phyloP scores from a whole-genome alignment of 2,329 filamentous ascomycete genomes.

The Ceratocystis papillata region DNA sequence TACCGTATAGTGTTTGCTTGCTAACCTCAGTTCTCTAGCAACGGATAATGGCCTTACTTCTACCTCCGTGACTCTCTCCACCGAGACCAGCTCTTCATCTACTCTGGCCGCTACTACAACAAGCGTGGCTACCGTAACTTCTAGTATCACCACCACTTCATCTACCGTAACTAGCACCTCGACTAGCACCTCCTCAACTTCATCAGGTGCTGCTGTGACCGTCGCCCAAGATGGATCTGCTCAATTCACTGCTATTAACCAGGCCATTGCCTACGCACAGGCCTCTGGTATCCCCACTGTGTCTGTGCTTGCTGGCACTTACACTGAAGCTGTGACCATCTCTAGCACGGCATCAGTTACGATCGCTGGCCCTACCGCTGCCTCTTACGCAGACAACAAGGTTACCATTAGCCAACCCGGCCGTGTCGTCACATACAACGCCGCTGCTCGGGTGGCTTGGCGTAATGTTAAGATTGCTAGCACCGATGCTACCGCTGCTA shows the following conservation, averaged over 20 bases:
- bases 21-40: neutral
- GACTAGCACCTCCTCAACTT: conserved; percentile 14
- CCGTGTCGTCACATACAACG: conserved; percentile 30
- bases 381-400: conserved; percentile 29
- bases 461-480: conserved; percentile 35
- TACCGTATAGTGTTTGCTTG: neutral
- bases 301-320: conserved; percentile 37
- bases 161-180: no score
- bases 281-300: conserved; percentile 34
- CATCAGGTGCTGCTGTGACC: conserved; percentile 30
- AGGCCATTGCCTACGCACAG: conserved; percentile 37
- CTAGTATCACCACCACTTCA: neutral
- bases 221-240: conserved; percentile 37
- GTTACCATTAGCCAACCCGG: conserved; percentile 31
- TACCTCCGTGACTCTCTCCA: neutral
- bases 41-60: neutral
- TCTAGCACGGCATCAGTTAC: conserved; percentile 35
- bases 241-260: conserved; percentile 37
- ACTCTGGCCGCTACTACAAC: neutral
- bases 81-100: neutral
- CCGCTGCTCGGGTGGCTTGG: conserved; percentile 31
- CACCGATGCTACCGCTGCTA: conserved; percentile 27
- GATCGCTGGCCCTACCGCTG: conserved; percentile 32
- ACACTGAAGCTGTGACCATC: conserved; percentile 35
- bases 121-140: neutral